Evolutionary conservation across 1,284 basidiomycete species (phyloP), one percentile per base, ranked within the genome.

Genomic region (Moesziomyces parantarcticus): DNA sequence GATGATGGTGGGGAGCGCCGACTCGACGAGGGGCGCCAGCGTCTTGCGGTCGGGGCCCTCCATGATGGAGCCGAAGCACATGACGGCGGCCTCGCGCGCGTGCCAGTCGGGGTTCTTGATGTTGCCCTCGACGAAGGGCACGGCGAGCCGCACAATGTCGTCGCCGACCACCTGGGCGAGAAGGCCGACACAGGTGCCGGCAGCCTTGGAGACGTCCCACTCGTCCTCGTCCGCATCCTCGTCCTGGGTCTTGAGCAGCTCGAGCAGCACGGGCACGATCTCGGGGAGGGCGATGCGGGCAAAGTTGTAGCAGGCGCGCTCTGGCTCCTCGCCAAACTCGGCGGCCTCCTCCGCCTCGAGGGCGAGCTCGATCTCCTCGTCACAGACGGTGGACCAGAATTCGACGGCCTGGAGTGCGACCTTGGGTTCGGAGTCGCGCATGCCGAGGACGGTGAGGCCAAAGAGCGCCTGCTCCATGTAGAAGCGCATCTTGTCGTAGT

Each of bases 381-480:
- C 96, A 82, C 95, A 98, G 8, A 99, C 96, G 5, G 96, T 98
- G 4, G 94, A 94, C 96, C 97, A 99, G 86, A 99, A 99, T 83
- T 99, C 96, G 71, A 99, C 92, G 20, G 97, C 97, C 85, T 99
- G 96, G 40, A 97, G 86, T 0, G 94, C 93, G 21, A 99, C 96
- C 16, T 89, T 88, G 80, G 97, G 94, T 78, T 99, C 94, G 18
- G 86, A 85, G 80, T 97, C 92, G 84, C 93, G 93, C 97, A 99
- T 99, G 53, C 97, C 97, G 82, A 97, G 90, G n/a, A 98, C 93
- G 9, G 96, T 99, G 63, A 99, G 87, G 50, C 96, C 96, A 81
- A 99, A 99, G 47, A 99, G 87, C 0, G 97, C 96, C 81, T 96
- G 92, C 85, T 99, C 97, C 96, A 99, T 98, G 87, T 99, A 99